Conservation (phyloP, 2,329 filamentous ascomycete species). For the Coniella vitis region DNA sequence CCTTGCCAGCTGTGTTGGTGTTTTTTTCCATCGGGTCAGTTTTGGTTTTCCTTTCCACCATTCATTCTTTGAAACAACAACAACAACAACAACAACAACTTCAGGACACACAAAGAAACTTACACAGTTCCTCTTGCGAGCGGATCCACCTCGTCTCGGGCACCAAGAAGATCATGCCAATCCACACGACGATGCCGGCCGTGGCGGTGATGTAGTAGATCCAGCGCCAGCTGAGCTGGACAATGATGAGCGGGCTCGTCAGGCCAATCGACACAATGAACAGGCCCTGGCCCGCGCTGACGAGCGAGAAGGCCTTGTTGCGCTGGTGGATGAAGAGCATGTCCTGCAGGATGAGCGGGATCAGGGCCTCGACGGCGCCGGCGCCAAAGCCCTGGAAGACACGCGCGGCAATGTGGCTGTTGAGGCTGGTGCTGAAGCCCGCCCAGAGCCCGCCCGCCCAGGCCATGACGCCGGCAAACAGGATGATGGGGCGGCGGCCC, state of each 20-base stretch:
- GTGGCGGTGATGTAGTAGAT: conserved; percentile 20
- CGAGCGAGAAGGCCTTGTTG: conserved; percentile 19
- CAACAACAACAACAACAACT: too few species aligned
- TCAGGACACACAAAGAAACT: not conserved
- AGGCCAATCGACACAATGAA: conserved; percentile 16
- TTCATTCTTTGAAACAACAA: not conserved
- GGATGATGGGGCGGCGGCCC: conserved; percentile 19
- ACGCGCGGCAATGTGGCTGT: conserved; percentile 19
- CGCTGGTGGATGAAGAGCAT: conserved; percentile 22
- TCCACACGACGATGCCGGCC: conserved; percentile 17
- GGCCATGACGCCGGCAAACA: conserved; percentile 17
- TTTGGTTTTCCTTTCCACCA: not conserved
- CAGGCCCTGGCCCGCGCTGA: conserved; percentile 19
- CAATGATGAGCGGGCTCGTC: conserved; percentile 16
- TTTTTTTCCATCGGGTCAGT: not conserved
- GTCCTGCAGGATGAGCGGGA: conserved; percentile 22
- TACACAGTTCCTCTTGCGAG: conserved; percentile 19
- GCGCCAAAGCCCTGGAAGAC: conserved; percentile 20
- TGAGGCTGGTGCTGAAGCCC: conserved; percentile 17
- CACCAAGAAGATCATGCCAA: conserved; percentile 19
- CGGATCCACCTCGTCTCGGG: conserved; percentile 20
- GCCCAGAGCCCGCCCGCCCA: conserved; percentile 22
- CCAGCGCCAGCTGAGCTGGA: conserved; percentile 19
- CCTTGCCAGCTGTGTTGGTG: conserved; percentile 12
- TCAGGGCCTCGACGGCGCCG: conserved; percentile 21